Evolutionary conservation across 2,329 filamentous ascomycete genomes (phyloP).

Genomic region (Apiospora koreana): DNA sequence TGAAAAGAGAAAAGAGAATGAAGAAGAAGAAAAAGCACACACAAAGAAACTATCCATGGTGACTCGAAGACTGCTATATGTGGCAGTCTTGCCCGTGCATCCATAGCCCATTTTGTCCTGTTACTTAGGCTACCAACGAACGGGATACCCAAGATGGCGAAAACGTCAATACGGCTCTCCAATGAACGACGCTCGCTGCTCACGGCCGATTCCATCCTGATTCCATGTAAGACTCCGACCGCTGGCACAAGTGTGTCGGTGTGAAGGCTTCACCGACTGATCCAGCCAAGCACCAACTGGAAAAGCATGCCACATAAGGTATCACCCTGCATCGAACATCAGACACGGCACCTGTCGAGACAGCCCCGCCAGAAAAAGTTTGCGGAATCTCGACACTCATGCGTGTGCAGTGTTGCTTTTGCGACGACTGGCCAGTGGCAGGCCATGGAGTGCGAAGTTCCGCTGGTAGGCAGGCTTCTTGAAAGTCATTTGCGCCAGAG

Average conservation of each 20-base stretch:
- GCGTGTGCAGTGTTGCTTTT: background rate
- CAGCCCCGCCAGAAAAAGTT: background rate
- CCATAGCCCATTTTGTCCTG: background rate
- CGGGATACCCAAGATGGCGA: background rate
- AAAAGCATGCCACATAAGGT: background rate
- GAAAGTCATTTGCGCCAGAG: background rate
- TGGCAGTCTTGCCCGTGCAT: background rate
- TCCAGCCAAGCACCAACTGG: background rate
- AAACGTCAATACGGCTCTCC: background rate
- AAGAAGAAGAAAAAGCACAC: no score
- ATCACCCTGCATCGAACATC: conserved; percentile 2
- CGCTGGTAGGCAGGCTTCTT: no score
- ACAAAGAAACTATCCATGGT: background rate
- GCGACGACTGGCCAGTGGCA: background rate
- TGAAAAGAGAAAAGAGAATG: no score
- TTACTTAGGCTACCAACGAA: background rate
- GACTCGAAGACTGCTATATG: background rate
- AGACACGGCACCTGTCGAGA: background rate
- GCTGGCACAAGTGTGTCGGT: background rate
- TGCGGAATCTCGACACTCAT: no score
- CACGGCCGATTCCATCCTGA: background rate
- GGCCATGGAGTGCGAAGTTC: no score
- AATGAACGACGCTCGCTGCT: background rate
- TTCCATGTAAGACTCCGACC: background rate
- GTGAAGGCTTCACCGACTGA: background rate